Percentiles rank a stretch among this genome's conserved stretches.
Conservation (phyloP, 768 basidiomycete species). For the Megacollybia marginata region DNA sequence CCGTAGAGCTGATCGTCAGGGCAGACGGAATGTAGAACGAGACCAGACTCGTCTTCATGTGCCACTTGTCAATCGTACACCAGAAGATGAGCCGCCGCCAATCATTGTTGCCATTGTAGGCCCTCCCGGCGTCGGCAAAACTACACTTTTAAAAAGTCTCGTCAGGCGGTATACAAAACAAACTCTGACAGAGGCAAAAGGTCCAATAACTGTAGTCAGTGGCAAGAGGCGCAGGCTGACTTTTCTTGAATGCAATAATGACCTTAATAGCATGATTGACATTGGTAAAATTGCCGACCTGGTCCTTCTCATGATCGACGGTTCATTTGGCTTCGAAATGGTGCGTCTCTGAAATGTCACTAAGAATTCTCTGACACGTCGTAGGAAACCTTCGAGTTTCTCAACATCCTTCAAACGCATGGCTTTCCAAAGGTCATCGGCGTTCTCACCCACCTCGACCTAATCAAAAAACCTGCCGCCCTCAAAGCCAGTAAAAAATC, state of each 20-base stretch:
- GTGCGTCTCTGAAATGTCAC: conserved; percentile 32
- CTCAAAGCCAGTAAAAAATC: conserved; percentile 88
- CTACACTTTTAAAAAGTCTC: conserved; percentile 86
- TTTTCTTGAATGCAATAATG: conserved; percentile 95
- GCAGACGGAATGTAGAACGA: conserved; percentile 83
- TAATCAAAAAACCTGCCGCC: conserved; percentile 86
- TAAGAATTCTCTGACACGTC: background rate
- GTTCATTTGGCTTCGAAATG: conserved; percentile 98
- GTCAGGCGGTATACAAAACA: conserved; percentile 93
- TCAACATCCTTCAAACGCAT: conserved; percentile 94
- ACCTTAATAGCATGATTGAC: conserved; percentile 98
- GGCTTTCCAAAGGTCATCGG: conserved; percentile 99
- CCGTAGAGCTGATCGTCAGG: conserved; percentile 81
- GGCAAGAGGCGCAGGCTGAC: conserved; percentile 93
- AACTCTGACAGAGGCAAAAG: conserved; percentile 80
- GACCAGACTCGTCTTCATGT: conserved; percentile 96
- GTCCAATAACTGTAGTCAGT: conserved; percentile 90
- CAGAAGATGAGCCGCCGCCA: conserved; percentile 86
- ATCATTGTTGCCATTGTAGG: conserved; percentile 93
- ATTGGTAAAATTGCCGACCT: conserved; percentile 95
- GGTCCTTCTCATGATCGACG: conserved; percentile 95
- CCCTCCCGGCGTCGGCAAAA: conserved; percentile 95
- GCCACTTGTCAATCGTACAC: conserved; percentile 90
- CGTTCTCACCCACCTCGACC: conserved; percentile 90
- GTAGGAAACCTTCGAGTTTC: conserved; percentile 97